Conservation (phyloP, 2,329 filamentous ascomycete genomes). For the Colletotrichum agaves region DNA sequence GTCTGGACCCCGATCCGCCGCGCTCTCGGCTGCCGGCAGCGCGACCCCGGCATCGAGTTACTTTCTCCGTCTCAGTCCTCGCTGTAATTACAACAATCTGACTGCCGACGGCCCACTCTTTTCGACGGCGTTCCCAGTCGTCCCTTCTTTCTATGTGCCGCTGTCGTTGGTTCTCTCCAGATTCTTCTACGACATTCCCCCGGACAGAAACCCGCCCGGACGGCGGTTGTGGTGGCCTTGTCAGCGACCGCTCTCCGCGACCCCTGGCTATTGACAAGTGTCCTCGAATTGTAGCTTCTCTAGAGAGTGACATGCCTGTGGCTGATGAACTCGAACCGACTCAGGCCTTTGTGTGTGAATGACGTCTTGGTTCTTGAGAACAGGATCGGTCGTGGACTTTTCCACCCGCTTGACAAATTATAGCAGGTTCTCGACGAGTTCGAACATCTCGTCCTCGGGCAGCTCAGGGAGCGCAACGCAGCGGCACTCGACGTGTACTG, state of each 20-base stretch:
- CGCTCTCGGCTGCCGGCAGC: not conserved
- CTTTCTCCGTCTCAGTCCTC: not conserved
- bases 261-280: too few relatives aligned
- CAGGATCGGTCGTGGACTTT: too few relatives aligned
- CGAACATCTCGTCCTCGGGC: too few relatives aligned
- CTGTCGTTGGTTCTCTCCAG: not conserved
- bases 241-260: not conserved
- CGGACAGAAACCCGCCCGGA: not conserved
- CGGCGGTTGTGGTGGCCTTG: too few relatives aligned
- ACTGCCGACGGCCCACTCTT: not conserved
- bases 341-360: not conserved
- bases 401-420: too few relatives aligned
- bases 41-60: not conserved
- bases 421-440: too few relatives aligned
- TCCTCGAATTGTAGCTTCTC: too few relatives aligned
- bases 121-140: too few relatives aligned
- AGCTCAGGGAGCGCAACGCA: not conserved
- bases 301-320: not conserved
- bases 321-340: not conserved
- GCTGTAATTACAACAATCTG: not conserved
- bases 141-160: not conserved
- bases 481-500: not conserved
- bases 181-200: not conserved
- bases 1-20: constrained; percentile 4
- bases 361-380: not conserved